A percentile compares a stretch with the other conserved stretches of the same genome.
phyloP scores from a whole-genome alignment of 192 early-diverging fungal genomes.

The Coemansia nantahalensis region DNA sequence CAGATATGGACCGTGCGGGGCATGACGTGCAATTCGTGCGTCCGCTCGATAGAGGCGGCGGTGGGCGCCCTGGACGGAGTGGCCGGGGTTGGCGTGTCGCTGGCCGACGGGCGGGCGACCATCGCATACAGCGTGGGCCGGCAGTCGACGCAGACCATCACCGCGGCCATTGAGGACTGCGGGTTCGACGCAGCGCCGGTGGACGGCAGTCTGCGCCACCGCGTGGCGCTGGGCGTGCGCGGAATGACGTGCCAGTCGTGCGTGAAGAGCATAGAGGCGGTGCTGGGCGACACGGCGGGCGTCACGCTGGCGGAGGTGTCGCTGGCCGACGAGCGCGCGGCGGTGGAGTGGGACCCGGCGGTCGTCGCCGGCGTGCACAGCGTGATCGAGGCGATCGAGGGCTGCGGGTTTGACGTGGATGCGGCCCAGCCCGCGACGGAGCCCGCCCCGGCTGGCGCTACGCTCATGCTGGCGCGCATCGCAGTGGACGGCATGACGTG shows the following conservation, averaged over 20 bases:
- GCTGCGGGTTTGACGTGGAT: conserved; percentile 60
- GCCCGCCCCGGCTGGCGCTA: conserved; percentile 50
- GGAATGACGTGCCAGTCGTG: conserved; percentile 90
- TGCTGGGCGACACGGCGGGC: conserved; percentile 54
- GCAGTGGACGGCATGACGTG: conserved; percentile 71
- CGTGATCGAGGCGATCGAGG: conserved; percentile 57
- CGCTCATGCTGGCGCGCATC: not conserved
- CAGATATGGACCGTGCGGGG: conserved; percentile 52
- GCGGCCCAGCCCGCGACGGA: conserved; percentile 28
- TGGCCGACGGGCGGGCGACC: conserved; percentile 58
- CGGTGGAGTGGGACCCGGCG: conserved; percentile 14
- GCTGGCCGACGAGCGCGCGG: conserved; percentile 57
- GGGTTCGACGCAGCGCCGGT: conserved; percentile 56
- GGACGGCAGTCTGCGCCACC: not conserved
- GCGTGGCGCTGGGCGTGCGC: conserved; percentile 5
- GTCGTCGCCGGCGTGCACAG: conserved; percentile 61
- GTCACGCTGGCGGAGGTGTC: conserved; percentile 57
- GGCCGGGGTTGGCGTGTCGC: conserved; percentile 54
- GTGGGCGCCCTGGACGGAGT: conserved; percentile 57
- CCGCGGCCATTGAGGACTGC: conserved; percentile 58
- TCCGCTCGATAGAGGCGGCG: conserved; percentile 64
- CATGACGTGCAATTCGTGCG: conserved; percentile 89
- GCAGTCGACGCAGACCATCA: conserved; percentile 15
- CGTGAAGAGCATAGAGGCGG: conserved; percentile 67
- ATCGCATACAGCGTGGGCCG: conserved; percentile 6